Conservation (phyloP, 2,329 filamentous ascomycete genomes). For the Colletotrichum sp. region DNA sequence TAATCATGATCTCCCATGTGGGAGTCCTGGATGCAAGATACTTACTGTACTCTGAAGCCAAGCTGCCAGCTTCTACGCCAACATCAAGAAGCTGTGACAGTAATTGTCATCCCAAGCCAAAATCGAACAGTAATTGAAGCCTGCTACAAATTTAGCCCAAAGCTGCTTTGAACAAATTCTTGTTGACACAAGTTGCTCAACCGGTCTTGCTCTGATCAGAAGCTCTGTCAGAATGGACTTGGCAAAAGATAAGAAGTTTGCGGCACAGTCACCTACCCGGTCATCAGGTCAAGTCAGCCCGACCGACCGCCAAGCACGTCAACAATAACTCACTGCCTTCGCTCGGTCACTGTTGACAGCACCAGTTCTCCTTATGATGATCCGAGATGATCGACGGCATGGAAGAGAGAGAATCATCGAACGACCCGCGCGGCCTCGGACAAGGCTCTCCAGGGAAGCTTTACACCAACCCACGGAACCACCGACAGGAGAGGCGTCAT, state of each 20-base stretch:
- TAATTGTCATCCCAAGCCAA: background rate
- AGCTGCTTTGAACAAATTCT: background rate
- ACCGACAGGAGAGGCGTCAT: background rate
- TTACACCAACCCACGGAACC: background rate
- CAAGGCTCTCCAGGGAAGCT: no score
- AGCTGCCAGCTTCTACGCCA: background rate
- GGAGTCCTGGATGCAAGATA: background rate
- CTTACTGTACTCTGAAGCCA: background rate
- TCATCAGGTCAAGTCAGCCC: background rate
- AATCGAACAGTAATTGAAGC: background rate
- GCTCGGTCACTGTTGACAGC: conserved; percentile 21
- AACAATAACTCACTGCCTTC: conserved; percentile 25
- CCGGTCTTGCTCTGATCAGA: background rate
- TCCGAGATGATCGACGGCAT: background rate
- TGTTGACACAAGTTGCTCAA: background rate
- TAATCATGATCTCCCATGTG: background rate
- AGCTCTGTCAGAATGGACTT: background rate
- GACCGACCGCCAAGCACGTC: background rate
- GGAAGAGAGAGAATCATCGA: background rate
- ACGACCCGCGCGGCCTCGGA: background rate
- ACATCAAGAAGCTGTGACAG: background rate
- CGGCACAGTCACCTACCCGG: background rate
- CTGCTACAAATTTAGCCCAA: background rate
- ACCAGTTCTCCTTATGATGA: conserved; percentile 8
- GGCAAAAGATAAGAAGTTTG: background rate